Evolutionary conservation across 108 stramenopile species (phyloP), one percentile per base, ranked within the genome.

Genomic region (Cyclotella atomus): DNA sequence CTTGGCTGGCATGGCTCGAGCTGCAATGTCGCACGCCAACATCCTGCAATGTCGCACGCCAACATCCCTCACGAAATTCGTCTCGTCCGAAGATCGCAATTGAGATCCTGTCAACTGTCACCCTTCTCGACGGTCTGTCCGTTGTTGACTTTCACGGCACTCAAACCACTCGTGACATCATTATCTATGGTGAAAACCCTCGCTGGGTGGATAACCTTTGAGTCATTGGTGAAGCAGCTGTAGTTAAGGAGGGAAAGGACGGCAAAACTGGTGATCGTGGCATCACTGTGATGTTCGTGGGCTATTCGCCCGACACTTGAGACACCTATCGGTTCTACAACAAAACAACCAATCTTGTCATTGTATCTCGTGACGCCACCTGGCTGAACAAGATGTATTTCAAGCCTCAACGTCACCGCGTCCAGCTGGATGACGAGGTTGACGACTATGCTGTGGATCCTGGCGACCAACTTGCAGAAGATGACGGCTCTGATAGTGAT

Each of bases 141-240:
- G 21, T 52, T n/a, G 23, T 52, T 1, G 3, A 10, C 10, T 10
- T 52, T 1, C 1, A 1, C 4, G 20, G 23, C 52, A 23, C 10
- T n/a, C 10, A 1, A 24, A 9, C 2, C 3, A 52, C 52, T 10
- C 3, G 52, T 2, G 52, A 52, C 20, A 10, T 23, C 10, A 19
- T 23, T 23, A 23, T 62, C 3, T 41, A 14, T 41, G 36, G 36
- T 0, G 34, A 14, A n/a, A 43, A 38, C 10, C 64, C 64, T 17
- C 47, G 30, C n/a, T 65, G 44, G 29, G 45, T 28, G 16, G 14
- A 2, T 3, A 46, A 65, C 12, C 27, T 65, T 7, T 46, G 66
- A 19, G 47, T 35, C 24, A 59, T 45, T 45, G 80, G 80, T 4
- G 73, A 81, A 70, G 55, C 66, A 0, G 80, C 73, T 27, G 29